phyloP scores from a whole-genome alignment of 139 green algal species.

The Chlorella sorokiniana region DNA sequence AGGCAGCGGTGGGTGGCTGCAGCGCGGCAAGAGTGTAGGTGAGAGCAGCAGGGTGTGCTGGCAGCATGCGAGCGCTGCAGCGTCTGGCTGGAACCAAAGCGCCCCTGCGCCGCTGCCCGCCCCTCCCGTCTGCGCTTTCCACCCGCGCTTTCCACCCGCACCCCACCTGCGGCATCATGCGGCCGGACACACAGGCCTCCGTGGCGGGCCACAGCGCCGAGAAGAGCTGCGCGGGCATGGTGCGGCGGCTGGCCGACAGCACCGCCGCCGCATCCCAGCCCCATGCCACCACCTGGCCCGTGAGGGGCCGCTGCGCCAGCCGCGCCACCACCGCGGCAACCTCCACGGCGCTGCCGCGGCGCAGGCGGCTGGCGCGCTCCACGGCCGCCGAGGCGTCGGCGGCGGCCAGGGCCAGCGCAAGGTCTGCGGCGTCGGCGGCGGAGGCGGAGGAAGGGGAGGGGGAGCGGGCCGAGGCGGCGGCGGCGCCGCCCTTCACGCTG shows the following conservation, averaged over 20 bases:
- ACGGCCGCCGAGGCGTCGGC: neutral
- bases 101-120: too few species aligned
- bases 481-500: neutral
- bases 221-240: constrained; percentile 28
- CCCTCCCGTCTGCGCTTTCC: neutral
- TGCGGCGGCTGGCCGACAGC: neutral
- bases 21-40: too few species aligned
- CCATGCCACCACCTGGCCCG: constrained; percentile 37
- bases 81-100: neutral
- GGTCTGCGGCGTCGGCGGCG: neutral
- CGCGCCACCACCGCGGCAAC: neutral
- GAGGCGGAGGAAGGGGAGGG: neutral
- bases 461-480: neutral
- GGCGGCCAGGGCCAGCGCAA: neutral
- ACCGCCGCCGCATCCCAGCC: constrained; percentile 27
- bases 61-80: too few species aligned
- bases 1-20: too few species aligned
- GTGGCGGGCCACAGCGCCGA: constrained; percentile 32
- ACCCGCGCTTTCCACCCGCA: neutral
- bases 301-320: constrained; percentile 17
- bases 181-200: constrained; percentile 3
- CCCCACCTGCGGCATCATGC: constrained; percentile 30
- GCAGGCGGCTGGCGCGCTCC: neutral
- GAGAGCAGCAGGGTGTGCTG: too few species aligned
- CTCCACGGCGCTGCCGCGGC: neutral